These are phyloP conservation scores for Huiozyma naganishii DNA, from an alignment of 805 yeast genomes.

Conservation along the genomic window DNA sequence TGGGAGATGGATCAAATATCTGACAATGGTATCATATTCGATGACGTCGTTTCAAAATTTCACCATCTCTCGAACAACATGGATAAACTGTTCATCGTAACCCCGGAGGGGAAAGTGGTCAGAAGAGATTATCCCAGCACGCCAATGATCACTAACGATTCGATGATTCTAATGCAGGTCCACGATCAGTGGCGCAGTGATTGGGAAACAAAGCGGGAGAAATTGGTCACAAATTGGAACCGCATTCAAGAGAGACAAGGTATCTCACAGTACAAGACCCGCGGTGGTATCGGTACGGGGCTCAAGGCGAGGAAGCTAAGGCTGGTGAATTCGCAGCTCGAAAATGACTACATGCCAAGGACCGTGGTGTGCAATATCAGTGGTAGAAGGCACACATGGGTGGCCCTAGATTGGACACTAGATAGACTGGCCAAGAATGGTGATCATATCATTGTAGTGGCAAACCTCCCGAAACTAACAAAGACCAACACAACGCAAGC, in stretches of 20 bases:
- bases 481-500: neutral
- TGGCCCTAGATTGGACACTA: conserved; percentile 60
- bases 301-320: conserved; percentile 11
- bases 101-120: conserved; percentile 19
- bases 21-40: too few relatives aligned
- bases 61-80: neutral
- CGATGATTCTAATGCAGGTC: conserved; percentile 17
- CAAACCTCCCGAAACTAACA: conserved; percentile 26
- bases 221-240: too few relatives aligned
- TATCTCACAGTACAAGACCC: conserved; percentile 9
- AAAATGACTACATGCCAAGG: conserved; percentile 28
- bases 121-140: conserved; percentile 25
- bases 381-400: conserved; percentile 74
- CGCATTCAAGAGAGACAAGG: neutral
- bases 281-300: conserved; percentile 12
- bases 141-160: conserved; percentile 21
- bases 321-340: conserved; percentile 10
- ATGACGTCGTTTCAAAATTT: neutral
- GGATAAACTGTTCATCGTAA: conserved; percentile 11
- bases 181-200: conserved; percentile 13
- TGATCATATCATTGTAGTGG: conserved; percentile 51
- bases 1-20: too few relatives aligned
- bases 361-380: conserved; percentile 52
- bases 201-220: conserved; percentile 11
- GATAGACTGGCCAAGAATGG: conserved; percentile 44